These are phyloP conservation scores for Pyrus betulifolia DNA, from an alignment of 306 rosid species.

Conservation along the genomic window DNA sequence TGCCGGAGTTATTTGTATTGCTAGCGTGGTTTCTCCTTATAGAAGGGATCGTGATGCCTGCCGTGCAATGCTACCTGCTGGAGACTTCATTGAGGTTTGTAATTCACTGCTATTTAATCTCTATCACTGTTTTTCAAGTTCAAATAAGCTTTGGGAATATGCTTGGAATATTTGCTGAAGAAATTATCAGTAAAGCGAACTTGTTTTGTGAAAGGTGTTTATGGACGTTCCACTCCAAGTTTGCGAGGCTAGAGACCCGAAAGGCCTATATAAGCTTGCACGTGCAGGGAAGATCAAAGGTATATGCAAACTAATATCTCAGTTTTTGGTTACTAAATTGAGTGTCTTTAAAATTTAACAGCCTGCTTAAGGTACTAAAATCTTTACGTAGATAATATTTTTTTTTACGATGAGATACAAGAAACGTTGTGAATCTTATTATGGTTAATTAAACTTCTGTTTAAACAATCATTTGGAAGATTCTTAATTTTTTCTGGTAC, in stretches of 20 bases:
- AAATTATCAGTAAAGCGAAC: background rate
- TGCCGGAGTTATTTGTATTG: conserved; percentile 84
- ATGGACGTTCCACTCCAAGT: conserved; percentile 78
- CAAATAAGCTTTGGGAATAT: background rate
- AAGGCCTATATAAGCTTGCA: conserved; percentile 67
- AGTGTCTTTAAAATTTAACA: background rate
- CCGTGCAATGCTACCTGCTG: conserved; percentile 69
- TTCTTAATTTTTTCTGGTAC: background rate
- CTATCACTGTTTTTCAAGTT: background rate
- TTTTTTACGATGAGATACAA: background rate
- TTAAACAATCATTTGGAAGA: background rate
- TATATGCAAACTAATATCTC: conserved; percentile 7
- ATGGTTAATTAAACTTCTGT: background rate
- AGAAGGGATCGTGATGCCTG: conserved; percentile 80
- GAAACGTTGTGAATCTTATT: background rate
- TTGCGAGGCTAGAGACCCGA: conserved; percentile 91
- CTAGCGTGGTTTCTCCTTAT: conserved; percentile 84
- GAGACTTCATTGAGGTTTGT: conserved; percentile 83
- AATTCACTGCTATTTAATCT: background rate
- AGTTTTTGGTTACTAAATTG: background rate
- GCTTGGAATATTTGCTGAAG: background rate
- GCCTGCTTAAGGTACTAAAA: background rate
- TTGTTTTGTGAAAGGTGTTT: conserved; percentile 58
- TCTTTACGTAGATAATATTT: background rate
- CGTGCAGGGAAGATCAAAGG: conserved; percentile 74